Evolutionary conservation across 345 rosid species (phyloP).

Genomic region (Gossypium sturtianum): DNA sequence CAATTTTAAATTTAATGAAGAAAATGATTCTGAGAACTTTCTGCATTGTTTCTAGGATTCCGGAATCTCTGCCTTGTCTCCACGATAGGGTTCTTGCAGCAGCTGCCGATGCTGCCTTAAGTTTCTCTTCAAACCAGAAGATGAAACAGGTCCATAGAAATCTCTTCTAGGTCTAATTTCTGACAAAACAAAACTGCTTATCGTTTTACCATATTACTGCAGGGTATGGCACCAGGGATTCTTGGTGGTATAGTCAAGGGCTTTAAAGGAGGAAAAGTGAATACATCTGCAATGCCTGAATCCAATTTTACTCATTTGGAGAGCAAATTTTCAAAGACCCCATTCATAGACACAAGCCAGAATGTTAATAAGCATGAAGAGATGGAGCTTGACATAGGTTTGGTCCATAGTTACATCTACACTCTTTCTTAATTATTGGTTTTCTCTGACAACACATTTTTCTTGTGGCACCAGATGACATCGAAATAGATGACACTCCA

Average conservation of each 20-base stretch:
- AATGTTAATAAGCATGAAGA: slow-evolving; percentile 23
- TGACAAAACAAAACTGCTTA: slow-evolving; percentile 14
- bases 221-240: slow-evolving; percentile 37
- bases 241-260: slow-evolving; percentile 41
- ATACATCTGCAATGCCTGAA: slow-evolving; percentile 16
- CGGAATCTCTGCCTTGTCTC: slow-evolving; percentile 45
- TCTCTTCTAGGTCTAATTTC: background rate
- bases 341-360: slow-evolving; percentile 22
- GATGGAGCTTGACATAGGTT: slow-evolving; percentile 40
- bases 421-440: background rate
- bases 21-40: slow-evolving; percentile 10
- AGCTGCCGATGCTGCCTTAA: slow-evolving; percentile 37
- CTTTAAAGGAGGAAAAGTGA: slow-evolving; percentile 31
- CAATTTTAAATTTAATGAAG: background rate
- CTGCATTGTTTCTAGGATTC: slow-evolving; percentile 33
- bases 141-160: slow-evolving; percentile 31
- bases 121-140: slow-evolving; percentile 30
- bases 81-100: slow-evolving; percentile 44
- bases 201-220: slow-evolving; percentile 14
- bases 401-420: slow-evolving; percentile 2
- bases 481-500: slow-evolving; percentile 43
- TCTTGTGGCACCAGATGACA: slow-evolving; percentile 39
- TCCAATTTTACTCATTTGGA: slow-evolving; percentile 31
- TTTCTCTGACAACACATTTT: slow-evolving; percentile 5
- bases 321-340: slow-evolving; percentile 29